A percentile compares a stretch with the other conserved stretches of the same genome.
These are phyloP conservation scores for Haplosporangium sp. DNA, from an alignment of 371 early-diverging fungal genomes.

Conservation along the genomic window DNA sequence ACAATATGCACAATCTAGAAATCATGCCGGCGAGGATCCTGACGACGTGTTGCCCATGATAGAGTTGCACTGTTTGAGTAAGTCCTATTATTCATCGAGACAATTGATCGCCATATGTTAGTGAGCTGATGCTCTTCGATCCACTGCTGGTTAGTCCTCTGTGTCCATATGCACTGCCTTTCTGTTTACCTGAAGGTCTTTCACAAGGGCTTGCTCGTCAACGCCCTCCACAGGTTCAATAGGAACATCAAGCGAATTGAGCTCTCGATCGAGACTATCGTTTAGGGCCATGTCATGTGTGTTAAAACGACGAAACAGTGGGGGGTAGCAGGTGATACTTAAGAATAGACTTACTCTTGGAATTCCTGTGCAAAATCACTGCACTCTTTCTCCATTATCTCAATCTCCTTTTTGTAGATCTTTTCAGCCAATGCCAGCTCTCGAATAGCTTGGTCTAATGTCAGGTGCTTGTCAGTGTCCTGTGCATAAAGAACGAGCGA, in stretches of 20 bases:
- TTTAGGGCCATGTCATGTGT: neutral
- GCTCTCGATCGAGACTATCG: constrained; percentile 29
- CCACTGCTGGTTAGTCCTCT: too few species aligned
- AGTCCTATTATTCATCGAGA: constrained; percentile 11
- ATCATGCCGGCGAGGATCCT: constrained; percentile 1
- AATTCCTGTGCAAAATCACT: constrained; percentile 32
- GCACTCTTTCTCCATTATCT: constrained; percentile 28
- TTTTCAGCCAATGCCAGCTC: constrained; percentile 37
- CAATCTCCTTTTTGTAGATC: constrained; percentile 36
- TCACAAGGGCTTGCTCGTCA: constrained; percentile 16
- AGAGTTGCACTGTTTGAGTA: constrained; percentile 30
- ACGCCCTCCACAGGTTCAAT: neutral
- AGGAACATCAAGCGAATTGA: constrained; percentile 15
- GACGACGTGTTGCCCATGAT: constrained; percentile 5
- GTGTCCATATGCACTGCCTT: too few species aligned
- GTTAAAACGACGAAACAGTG: neutral
- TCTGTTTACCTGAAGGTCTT: constrained; percentile 29
- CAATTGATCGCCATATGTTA: neutral
- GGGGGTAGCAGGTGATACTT: too few species aligned
- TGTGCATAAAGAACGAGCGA: neutral
- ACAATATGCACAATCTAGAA: neutral
- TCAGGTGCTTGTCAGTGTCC: constrained; percentile 46
- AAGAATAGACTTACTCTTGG: constrained; percentile 28
- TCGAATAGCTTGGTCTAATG: constrained; percentile 45
- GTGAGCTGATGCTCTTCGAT: too few species aligned